phyloP scores from a whole-genome alignment of 2,329 filamentous ascomycete genomes.

The Xylaria digitata region DNA sequence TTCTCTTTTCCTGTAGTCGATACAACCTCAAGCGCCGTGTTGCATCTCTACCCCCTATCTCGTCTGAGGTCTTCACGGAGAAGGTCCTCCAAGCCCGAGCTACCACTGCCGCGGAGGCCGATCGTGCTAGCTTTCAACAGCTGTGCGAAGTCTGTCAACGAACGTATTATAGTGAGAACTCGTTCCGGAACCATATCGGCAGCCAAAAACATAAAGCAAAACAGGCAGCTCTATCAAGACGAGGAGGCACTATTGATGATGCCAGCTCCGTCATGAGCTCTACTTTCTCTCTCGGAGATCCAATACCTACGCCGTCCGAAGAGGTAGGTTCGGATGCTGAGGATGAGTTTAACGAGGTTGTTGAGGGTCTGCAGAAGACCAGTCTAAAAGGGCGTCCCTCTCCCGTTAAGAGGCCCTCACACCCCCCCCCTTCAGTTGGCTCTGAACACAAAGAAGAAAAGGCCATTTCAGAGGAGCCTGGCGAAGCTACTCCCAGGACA shows the following conservation, averaged over 20 bases:
- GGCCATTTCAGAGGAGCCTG: constrained; percentile 52
- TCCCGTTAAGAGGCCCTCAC: constrained; percentile 65
- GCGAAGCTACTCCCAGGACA: constrained; percentile 58
- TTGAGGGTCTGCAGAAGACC: constrained; percentile 79
- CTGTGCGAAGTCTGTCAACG: constrained; percentile 85
- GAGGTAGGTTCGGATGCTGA: constrained; percentile 75
- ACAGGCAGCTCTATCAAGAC: constrained; percentile 61
- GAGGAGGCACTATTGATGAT: constrained; percentile 64
- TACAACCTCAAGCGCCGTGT: constrained; percentile 97
- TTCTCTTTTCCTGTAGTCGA: constrained; percentile 65
- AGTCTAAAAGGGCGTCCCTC: constrained; percentile 55
- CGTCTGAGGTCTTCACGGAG: constrained; percentile 92
- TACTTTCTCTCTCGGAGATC: constrained; percentile 89
- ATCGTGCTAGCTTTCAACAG: constrained; percentile 89
- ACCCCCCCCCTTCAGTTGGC: constrained; percentile 59
- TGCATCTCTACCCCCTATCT: constrained; percentile 87
- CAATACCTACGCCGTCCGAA: constrained; percentile 62
- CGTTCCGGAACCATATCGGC: constrained; percentile 89
- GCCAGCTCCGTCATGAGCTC: constrained; percentile 88
- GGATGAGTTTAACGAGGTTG: constrained; percentile 80
- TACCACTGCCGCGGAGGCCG: constrained; percentile 82
- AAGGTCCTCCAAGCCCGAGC: constrained; percentile 95
- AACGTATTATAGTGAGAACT: constrained; percentile 96
- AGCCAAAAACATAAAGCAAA: constrained; percentile 89
- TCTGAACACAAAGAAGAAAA: constrained; percentile 61